Evolutionary conservation across 306 rosid species (phyloP).

Genomic region (Cicer chorassanicum): DNA sequence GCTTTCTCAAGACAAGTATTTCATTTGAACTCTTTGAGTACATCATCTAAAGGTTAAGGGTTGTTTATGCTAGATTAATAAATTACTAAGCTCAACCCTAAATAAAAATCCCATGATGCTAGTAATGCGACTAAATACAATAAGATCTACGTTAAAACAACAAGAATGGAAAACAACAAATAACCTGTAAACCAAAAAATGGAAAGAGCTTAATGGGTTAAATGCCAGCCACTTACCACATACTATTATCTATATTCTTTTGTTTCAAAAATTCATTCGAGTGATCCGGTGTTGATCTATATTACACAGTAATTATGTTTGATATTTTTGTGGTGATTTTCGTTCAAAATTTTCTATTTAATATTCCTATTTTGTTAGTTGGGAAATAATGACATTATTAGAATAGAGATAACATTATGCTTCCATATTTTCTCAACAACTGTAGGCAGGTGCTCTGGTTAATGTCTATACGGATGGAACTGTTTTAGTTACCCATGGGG

Average conservation of each 20-base stretch:
- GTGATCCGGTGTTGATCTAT: conserved; percentile 17
- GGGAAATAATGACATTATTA: conserved; percentile 23
- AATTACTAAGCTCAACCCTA: background rate
- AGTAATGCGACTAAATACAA: conserved; percentile 21
- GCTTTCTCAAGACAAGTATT: conserved; percentile 22
- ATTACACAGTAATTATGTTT: conserved; percentile 11
- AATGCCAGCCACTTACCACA: background rate
- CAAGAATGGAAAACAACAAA: conserved; percentile 21
- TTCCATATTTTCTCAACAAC: conserved; percentile 42
- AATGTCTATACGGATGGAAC: conserved; percentile 97
- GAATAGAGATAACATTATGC: conserved; percentile 23
- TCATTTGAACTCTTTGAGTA: conserved; percentile 16
- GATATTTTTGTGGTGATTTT: conserved; percentile 35
- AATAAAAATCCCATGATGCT: conserved; percentile 1
- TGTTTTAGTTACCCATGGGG: conserved; percentile 93
- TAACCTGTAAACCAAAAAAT: background rate
- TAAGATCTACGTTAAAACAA: conserved; percentile 8
- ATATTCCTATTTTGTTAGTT: conserved; percentile 33
- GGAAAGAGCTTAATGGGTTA: conserved; percentile 14
- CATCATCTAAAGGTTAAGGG: conserved; percentile 4
- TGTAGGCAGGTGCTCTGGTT: conserved; percentile 97
- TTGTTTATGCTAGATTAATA: conserved; percentile 17
- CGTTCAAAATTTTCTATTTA: conserved; percentile 13
- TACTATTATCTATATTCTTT: background rate
- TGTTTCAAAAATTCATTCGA: conserved; percentile 19